Conservation (phyloP, 768 basidiomycete species). For the Russula virescens region DNA sequence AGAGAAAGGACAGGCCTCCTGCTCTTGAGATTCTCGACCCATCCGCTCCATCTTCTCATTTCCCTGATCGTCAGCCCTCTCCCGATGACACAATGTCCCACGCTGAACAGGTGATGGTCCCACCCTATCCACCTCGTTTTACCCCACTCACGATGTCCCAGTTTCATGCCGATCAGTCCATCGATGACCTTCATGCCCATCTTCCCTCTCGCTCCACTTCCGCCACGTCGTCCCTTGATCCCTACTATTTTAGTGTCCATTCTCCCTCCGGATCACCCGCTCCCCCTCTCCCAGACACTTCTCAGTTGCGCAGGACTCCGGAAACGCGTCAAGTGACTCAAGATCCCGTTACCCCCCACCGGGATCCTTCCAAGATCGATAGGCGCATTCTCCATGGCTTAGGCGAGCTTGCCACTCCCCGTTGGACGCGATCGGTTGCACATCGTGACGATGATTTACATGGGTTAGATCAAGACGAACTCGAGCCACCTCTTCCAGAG, state of each 20-base stretch:
- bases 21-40: conserved; percentile 44
- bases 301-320: conserved; percentile 51
- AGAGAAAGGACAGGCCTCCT: conserved; percentile 48
- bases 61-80: conserved; percentile 31
- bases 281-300: conserved; percentile 36
- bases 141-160: conserved; percentile 29
- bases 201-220: conserved; percentile 60
- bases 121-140: conserved; percentile 1
- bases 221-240: conserved; percentile 76
- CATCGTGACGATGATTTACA: conserved; percentile 31
- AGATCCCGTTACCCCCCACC: conserved; percentile 65
- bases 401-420: conserved; percentile 93
- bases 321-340: conserved; percentile 42
- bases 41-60: conserved; percentile 34
- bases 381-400: conserved; percentile 86
- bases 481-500: conserved; percentile 29
- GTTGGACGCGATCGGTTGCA: conserved; percentile 65
- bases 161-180: conserved; percentile 43
- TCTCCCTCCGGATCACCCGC: conserved; percentile 65
- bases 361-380: conserved; percentile 77
- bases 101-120: conserved; percentile 14
- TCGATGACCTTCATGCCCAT: conserved; percentile 33
- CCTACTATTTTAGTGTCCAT: conserved; percentile 77
- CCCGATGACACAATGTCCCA: conserved; percentile 20
- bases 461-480: conserved; percentile 31